Base-by-base conservation (phyloP, 352 stramenopile species). In the Globisporangium splendens region DNA sequence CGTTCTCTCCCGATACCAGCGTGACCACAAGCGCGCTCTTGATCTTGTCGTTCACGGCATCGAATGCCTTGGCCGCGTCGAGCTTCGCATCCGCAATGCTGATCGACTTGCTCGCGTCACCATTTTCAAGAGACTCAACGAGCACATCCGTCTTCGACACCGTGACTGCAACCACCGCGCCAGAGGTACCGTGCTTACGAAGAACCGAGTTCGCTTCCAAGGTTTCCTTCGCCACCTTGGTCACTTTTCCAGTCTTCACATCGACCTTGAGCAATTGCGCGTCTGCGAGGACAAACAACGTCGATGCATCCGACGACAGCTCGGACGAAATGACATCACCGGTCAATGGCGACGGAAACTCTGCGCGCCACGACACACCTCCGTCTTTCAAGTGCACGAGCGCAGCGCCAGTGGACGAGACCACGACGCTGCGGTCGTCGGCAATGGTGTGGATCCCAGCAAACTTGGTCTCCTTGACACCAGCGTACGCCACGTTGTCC, bases 341-440 rank as follows among this genome's bases (percentile, higher is more conserved):
- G 8, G 63, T 61, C 50, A 75, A 68, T 3, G 68, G 56, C 14
- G 66, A 43, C 4, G 69, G 47, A 14, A 93, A 72, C 13, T 57
- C 52, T n/a, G 56, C 46, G 33, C 71, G 67, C 65, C 74, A 73
- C 31, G 75, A 53, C 12, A 91, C 54, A 7, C 66, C 66, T 3
- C 80, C 82, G 50, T 88, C 72, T 50, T 87, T 85, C 52, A 92
- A 52, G 44, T 68, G 69, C 31, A 90, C 51, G 56, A 90, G 73
- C n/a, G 67, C 62, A 8, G 74, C 75, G 42, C 68, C 72, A 2
- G 50, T 60, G 0, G 73, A 77, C 31, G 78, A 77, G 15, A 91
- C 31, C 42, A 91, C 68, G 20, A 82, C 68, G 1, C 63, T 70
- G 49, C 73, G 75, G 46, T 88, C 75, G 14, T 77, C 73, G 13